Evolutionary conservation across 345 rosid species (phyloP).

Genomic region (Eucalyptus sideroxylon): DNA sequence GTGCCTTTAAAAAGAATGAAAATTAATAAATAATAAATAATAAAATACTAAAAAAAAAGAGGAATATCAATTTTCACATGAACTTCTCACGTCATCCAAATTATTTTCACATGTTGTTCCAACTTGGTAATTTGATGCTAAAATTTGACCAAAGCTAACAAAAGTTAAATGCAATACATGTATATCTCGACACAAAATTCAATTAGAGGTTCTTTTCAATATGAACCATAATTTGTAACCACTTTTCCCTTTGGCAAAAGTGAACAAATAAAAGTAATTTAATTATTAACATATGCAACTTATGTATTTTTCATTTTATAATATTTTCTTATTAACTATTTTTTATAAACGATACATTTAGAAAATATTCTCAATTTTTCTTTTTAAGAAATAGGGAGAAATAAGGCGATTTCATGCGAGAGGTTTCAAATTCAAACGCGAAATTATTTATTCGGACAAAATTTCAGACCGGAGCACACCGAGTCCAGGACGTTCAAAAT

Average conservation of each 20-base stretch:
- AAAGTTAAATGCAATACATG: background rate
- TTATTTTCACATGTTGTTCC: rapidly evolving
- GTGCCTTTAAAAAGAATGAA: background rate
- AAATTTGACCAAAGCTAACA: rapidly evolving
- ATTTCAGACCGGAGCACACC: background rate
- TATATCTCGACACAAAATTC: background rate
- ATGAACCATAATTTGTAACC: background rate
- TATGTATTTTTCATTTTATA: background rate
- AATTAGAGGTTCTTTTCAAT: background rate
- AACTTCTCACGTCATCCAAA: rapidly evolving
- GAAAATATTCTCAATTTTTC: background rate
- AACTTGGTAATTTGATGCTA: rapidly evolving
- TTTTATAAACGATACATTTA: background rate
- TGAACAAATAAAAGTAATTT: background rate
- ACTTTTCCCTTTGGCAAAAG: background rate
- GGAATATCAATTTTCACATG: background rate
- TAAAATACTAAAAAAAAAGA: background rate
- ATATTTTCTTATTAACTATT: background rate
- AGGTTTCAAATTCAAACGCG: background rate
- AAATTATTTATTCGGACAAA: background rate
- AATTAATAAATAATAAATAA: background rate
- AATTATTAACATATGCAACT: background rate
- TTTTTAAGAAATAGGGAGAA: background rate
- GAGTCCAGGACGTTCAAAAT: background rate
- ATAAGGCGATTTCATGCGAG: background rate